A percentile compares a stretch with the other conserved stretches of the same genome.
Evolutionary conservation across 1,284 basidiomycete genomes (phyloP).

Genomic region (Malassezia nana): DNA sequence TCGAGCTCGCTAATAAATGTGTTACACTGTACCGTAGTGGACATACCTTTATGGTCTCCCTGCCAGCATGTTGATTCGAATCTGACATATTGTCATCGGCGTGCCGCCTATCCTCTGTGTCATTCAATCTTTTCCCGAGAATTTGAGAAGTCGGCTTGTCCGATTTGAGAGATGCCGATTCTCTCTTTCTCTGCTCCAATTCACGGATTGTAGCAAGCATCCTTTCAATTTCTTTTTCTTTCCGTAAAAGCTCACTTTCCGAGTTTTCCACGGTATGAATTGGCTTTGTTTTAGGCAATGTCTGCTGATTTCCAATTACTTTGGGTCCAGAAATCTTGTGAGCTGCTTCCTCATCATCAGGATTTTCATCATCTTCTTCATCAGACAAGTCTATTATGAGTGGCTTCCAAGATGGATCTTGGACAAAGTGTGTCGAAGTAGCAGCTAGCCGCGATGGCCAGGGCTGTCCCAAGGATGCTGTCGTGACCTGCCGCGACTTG

Average conservation of each 20-base stretch:
- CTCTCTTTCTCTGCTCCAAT: constrained; percentile 4
- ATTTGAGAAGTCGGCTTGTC: not conserved
- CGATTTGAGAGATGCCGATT: not conserved
- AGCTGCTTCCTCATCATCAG: not conserved
- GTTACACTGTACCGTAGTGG: not conserved
- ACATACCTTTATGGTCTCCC: not conserved
- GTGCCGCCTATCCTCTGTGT: not conserved
- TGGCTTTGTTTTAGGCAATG: not conserved
- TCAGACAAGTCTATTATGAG: constrained; percentile 14
- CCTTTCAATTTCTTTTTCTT: constrained; percentile 10
- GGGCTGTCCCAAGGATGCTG: not conserved
- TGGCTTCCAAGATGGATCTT: not conserved
- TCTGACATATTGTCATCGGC: not conserved
- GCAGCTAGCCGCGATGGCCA: not conserved
- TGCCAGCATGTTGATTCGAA: not conserved
- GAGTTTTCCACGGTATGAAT: not conserved
- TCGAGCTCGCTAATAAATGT: not conserved
- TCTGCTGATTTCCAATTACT: not conserved
- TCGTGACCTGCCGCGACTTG: not conserved
- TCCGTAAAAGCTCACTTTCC: not conserved
- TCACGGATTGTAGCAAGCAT: constrained; percentile 8
- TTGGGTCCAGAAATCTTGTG: not conserved
- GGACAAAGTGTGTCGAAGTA: not conserved
- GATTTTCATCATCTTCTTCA: constrained; percentile 6
- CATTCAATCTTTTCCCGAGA: not conserved